Conservation (phyloP, 768 basidiomycete genomes). For the Russula ochroleuca region DNA sequence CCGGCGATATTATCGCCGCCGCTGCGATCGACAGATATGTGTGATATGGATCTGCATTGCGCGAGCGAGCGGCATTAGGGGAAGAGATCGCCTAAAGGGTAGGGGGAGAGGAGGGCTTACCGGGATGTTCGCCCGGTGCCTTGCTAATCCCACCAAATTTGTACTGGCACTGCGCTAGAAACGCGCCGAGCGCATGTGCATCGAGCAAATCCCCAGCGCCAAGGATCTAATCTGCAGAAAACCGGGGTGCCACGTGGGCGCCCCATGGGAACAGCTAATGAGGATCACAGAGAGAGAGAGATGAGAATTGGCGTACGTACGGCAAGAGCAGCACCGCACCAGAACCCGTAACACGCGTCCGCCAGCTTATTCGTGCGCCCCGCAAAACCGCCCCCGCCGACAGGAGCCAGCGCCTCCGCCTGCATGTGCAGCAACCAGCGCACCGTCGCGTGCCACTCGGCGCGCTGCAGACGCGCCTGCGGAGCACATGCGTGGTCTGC, state of each 20-base stretch:
- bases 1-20: constrained; percentile 47
- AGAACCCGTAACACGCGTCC: constrained; percentile 96
- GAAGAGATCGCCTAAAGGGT: background rate
- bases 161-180: constrained; percentile 76
- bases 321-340: constrained; percentile 78
- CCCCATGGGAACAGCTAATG: background rate
- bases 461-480: constrained; percentile 29
- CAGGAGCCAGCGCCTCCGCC: constrained; percentile 31
- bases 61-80: background rate
- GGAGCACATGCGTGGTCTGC: constrained; percentile 27
- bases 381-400: constrained; percentile 78
- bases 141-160: constrained; percentile 88
- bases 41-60: constrained; percentile 78
- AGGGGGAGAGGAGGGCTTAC: constrained; percentile 39
- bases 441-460: constrained; percentile 52
- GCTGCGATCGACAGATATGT: constrained; percentile 89
- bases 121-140: constrained; percentile 72
- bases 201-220: constrained; percentile 57
- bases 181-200: constrained; percentile 49
- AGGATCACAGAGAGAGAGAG: background rate
- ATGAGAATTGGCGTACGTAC: too few relatives aligned
- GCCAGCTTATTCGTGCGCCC: constrained; percentile 84
- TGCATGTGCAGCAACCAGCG: constrained; percentile 80
- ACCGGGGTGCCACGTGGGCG: background rate
- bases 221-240: constrained; percentile 55